Evolutionary conservation across 306 rosid species (phyloP).

Genomic region (Luffa aegyptiaca): DNA sequence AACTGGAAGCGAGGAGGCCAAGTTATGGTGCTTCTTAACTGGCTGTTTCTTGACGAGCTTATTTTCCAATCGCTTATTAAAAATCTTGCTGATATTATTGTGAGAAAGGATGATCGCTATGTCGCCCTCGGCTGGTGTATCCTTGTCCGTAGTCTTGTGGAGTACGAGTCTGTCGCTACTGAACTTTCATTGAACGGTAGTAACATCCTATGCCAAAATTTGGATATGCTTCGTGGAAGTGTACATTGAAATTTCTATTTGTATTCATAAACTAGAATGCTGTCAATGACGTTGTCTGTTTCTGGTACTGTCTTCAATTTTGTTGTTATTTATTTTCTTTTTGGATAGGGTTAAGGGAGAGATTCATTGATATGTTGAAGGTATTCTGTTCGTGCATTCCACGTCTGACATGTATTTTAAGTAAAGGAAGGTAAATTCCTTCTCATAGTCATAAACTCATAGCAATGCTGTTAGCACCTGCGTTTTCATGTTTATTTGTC

Average conservation of each 20-base stretch:
- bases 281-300: not conserved
- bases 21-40: conserved; percentile 50
- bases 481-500: not conserved
- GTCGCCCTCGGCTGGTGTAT: conserved; percentile 77
- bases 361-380: conserved; percentile 51
- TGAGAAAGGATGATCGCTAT: conserved; percentile 53
- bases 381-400: conserved; percentile 39
- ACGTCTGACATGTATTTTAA: conserved; percentile 30
- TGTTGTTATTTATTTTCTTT: not conserved
- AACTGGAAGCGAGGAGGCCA: conserved; percentile 56
- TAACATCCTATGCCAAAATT: not conserved
- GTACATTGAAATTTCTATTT: not conserved
- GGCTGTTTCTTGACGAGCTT: conserved; percentile 69
- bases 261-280: not conserved
- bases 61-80: conserved; percentile 38
- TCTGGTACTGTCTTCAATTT: not conserved
- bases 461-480: not conserved
- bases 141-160: conserved; percentile 50
- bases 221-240: not conserved
- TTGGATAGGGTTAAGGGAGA: conserved; percentile 54
- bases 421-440: conserved; percentile 58
- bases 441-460: not conserved
- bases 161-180: conserved; percentile 31
- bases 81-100: conserved; percentile 39
- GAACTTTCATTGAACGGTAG: conserved; percentile 46